phyloP scores from a whole-genome alignment of 176 grass and related monocot species.

The Eleusine coracana region DNA sequence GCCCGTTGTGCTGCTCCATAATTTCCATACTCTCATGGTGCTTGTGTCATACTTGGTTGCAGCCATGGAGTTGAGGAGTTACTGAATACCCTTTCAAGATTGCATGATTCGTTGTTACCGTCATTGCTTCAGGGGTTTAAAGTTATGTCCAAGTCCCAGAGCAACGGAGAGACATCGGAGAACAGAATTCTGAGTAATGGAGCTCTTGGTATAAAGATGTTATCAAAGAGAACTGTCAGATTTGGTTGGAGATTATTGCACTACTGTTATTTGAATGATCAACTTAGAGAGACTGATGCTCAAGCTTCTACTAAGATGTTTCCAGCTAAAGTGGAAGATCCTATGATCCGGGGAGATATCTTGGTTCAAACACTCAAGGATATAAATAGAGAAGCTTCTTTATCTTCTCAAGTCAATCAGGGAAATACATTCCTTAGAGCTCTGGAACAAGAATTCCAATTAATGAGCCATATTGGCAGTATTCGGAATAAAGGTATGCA shows the following conservation, averaged over 20 bases:
- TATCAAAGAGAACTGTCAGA: slow-evolving; percentile 75
- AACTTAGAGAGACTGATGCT: slow-evolving; percentile 53
- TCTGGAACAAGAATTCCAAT: slow-evolving; percentile 76
- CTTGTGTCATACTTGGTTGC: slow-evolving; percentile 43
- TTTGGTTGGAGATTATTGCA: slow-evolving; percentile 93
- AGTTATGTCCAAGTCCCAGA: slow-evolving; percentile 49
- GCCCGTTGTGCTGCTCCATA: neutral
- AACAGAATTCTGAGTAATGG: slow-evolving; percentile 48
- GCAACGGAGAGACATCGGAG: slow-evolving; percentile 30
- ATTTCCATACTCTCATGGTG: slow-evolving; percentile 19
- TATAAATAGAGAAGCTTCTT: slow-evolving; percentile 66
- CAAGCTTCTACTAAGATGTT: slow-evolving; percentile 72
- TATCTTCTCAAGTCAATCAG: slow-evolving; percentile 62
- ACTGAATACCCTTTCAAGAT: slow-evolving; percentile 65
- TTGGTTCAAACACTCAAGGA: slow-evolving; percentile 87
- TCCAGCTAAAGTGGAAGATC: slow-evolving; percentile 90
- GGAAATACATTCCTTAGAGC: slow-evolving; percentile 73
- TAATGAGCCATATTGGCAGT: slow-evolving; percentile 62
- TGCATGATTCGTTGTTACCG: slow-evolving; percentile 84
- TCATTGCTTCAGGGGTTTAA: slow-evolving; percentile 71
- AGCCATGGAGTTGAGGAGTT: slow-evolving; percentile 84
- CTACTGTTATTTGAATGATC: slow-evolving; percentile 84
- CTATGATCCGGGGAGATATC: slow-evolving; percentile 89
- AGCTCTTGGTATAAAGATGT: slow-evolving; percentile 75
- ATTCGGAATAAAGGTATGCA: slow-evolving; percentile 70